Evolutionary conservation across 148 eudicot genomes (phyloP).

Genomic region (Linanthus parryae): DNA sequence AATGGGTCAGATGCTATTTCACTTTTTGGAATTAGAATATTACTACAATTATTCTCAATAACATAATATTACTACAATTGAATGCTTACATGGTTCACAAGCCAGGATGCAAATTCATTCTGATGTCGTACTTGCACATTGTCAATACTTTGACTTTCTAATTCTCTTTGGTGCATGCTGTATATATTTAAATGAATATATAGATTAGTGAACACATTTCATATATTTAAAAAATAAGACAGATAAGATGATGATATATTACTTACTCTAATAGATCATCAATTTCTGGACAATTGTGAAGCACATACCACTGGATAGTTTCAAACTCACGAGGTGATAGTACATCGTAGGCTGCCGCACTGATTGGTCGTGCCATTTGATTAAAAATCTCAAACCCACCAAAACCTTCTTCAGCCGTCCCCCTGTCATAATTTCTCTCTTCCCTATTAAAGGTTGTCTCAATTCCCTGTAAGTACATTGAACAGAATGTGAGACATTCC

Average conservation of each 20-base stretch:
- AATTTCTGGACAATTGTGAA: neutral
- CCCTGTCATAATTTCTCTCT: conserved; percentile 11
- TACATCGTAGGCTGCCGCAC: neutral
- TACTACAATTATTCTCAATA: no score
- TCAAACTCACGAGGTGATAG: neutral
- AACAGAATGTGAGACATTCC: conserved; percentile 7
- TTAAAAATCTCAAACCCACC: neutral
- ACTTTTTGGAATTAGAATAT: neutral
- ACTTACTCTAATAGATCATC: neutral
- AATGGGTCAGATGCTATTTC: no score
- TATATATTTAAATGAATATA: neutral
- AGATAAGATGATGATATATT: neutral
- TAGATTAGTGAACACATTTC: neutral
- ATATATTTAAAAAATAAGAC: neutral
- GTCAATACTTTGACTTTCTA: neutral
- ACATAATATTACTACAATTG: neutral
- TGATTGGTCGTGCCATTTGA: neutral
- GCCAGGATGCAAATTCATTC: neutral
- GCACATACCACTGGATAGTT: neutral
- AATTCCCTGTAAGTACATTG: conserved; percentile 13
- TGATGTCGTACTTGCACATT: neutral
- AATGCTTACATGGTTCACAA: neutral
- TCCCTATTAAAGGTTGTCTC: conserved; percentile 14
- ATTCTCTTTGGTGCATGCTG: no score
- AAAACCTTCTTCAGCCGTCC: neutral